Conservation (phyloP, 2,329 filamentous ascomycete species). For the Spiromastix sp. region DNA sequence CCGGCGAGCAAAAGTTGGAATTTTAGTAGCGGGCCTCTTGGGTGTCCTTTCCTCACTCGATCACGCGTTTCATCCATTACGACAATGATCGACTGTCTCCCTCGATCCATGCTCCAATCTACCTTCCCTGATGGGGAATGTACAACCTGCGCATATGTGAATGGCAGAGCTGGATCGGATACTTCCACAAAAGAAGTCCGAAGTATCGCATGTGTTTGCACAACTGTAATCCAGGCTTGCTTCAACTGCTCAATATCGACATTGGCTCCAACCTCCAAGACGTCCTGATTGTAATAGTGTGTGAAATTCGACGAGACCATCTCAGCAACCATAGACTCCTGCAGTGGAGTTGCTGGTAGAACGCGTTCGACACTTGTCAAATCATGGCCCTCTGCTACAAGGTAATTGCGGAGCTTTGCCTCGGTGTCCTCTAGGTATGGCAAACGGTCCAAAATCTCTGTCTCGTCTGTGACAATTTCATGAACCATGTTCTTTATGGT, state of each 20-base stretch:
- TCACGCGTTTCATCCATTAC: slow-evolving; percentile 13
- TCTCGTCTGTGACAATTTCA: slow-evolving; percentile 9
- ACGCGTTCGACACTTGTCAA: slow-evolving; percentile 44
- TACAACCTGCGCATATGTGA: slow-evolving; percentile 48
- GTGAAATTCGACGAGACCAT: slow-evolving; percentile 66
- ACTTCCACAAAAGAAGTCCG: slow-evolving; percentile 63
- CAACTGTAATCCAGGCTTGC: slow-evolving; percentile 51
- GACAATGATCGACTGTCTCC: slow-evolving; percentile 14
- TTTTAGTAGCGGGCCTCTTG: slow-evolving; percentile 19
- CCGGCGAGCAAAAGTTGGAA: slow-evolving; percentile 29
- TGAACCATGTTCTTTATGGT: slow-evolving; percentile 53
- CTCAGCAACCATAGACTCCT: slow-evolving; percentile 76
- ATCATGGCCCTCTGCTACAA: slow-evolving; percentile 24
- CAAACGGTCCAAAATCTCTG: not conserved
- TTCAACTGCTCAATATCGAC: slow-evolving; percentile 49
- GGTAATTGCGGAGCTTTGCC: slow-evolving; percentile 28
- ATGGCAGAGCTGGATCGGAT: slow-evolving; percentile 47
- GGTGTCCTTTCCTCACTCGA: slow-evolving; percentile 9
- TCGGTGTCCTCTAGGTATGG: slow-evolving; percentile 8
- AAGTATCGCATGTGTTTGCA: slow-evolving; percentile 56
- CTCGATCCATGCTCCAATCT: slow-evolving; percentile 22
- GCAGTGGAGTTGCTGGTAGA: slow-evolving; percentile 68
- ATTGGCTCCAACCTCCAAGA: slow-evolving; percentile 49
- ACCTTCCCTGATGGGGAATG: slow-evolving; percentile 19
- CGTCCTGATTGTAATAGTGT: slow-evolving; percentile 78